These are phyloP conservation scores for Helenozyma baotianmanensis DNA, from an alignment of 805 yeast species.

Conservation along the genomic window DNA sequence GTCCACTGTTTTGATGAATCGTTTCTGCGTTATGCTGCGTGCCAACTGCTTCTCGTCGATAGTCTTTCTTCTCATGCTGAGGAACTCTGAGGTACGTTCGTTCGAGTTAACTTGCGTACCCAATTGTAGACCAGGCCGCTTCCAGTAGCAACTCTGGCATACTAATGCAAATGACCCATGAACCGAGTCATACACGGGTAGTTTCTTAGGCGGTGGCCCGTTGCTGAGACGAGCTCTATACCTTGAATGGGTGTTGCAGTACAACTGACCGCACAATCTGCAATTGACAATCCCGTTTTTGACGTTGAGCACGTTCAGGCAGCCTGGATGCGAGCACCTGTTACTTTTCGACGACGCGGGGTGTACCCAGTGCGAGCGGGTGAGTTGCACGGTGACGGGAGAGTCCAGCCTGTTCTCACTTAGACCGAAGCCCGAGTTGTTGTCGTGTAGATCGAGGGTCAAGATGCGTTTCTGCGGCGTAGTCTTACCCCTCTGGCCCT, in stretches of 20 bases:
- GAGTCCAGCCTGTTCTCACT: slow-evolving; percentile 20
- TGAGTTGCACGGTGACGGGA: slow-evolving; percentile 17
- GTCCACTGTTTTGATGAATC: slow-evolving; percentile 47
- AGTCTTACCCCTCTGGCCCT: not conserved
- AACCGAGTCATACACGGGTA: slow-evolving; percentile 23
- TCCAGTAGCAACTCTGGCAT: slow-evolving; percentile 57
- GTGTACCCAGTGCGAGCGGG: slow-evolving; percentile 56
- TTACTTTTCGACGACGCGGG: slow-evolving; percentile 35
- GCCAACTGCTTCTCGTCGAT: slow-evolving; percentile 49
- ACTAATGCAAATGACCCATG: slow-evolving; percentile 63
- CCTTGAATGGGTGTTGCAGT: slow-evolving; percentile 60
- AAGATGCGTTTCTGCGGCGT: slow-evolving; percentile 31
- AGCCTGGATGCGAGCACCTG: slow-evolving; percentile 37
- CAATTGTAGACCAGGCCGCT: slow-evolving; percentile 49
- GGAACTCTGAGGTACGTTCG: slow-evolving; percentile 47
- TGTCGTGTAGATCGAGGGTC: slow-evolving; percentile 50
- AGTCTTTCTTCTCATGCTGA: slow-evolving; percentile 33
- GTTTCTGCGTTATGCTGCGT: slow-evolving; percentile 52
- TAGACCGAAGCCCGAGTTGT: slow-evolving; percentile 29
- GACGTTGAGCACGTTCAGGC: slow-evolving; percentile 41
- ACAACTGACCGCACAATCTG: slow-evolving; percentile 69
- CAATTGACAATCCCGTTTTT: slow-evolving; percentile 65
- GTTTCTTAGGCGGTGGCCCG: slow-evolving; percentile 44
- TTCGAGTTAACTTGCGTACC: slow-evolving; percentile 34
- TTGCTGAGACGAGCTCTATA: slow-evolving; percentile 48